Evolutionary conservation across 495 filamentous ascomycete genomes (phyloP).

Genomic region (Rhizodiscina lignyota): DNA sequence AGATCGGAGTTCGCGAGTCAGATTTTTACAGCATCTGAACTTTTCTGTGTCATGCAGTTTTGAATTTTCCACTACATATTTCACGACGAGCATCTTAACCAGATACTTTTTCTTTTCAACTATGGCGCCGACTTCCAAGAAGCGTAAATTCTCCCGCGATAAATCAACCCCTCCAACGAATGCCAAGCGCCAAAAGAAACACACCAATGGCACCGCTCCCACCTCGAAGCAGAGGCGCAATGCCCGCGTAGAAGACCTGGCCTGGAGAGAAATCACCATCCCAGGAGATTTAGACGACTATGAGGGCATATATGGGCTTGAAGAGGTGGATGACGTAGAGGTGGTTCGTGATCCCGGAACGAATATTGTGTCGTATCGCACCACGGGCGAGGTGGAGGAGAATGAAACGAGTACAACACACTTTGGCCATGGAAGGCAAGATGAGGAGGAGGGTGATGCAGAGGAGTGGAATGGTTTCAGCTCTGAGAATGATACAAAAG

Average conservation of each 20-base stretch:
- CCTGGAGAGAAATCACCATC: constrained; percentile 68
- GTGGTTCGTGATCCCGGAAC: constrained; percentile 41
- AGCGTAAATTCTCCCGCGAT: no score
- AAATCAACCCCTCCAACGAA: no score
- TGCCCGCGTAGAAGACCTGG: constrained; percentile 51
- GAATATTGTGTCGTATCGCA: constrained; percentile 29
- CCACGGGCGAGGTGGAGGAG: constrained; percentile 1
- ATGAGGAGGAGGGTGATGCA: constrained; percentile 26
- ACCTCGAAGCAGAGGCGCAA: no score
- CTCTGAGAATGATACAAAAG: constrained; percentile 12
- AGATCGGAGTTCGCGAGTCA: no score
- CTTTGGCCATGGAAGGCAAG: constrained; percentile 9
- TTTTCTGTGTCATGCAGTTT: no score
- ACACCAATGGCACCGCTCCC: no score
- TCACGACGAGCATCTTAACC: no score
- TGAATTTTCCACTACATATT: no score
- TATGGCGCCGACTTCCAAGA: no score
- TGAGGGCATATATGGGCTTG: constrained; percentile 86
- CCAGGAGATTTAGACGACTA: constrained; percentile 81
- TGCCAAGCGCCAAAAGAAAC: no score
- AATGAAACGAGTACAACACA: not conserved
- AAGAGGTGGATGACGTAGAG: constrained; percentile 84
- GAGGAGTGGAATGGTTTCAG: constrained; percentile 15
- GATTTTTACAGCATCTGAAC: no score
- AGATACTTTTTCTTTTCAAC: no score